Base-by-base conservation (phyloP, 2,329 filamentous ascomycete species). In the Cercospora sesami region DNA sequence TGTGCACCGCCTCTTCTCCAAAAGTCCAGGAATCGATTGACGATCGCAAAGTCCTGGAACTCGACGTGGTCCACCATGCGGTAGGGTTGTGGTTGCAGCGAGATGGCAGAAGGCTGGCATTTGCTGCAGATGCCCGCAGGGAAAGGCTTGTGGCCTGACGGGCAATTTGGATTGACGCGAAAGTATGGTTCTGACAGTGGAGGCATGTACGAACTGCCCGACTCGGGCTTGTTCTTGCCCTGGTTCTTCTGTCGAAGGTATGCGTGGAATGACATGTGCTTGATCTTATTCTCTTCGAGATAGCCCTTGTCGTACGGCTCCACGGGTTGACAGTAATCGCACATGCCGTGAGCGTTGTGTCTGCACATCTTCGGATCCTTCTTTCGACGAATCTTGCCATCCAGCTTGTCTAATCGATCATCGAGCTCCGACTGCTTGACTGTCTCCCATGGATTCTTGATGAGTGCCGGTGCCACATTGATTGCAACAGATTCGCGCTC, bases 1-100 rank as follows among this genome's bases (percentile, higher is more conserved):
- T 99, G 95, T 30, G 86, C 82, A 4, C 93, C 94, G 1, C 92
- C 93, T 72, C 88, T 90, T 73, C 96, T 87, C 94, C 95, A 99
- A 67, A 94, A 92, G 75, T 97, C 89, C 72, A 99, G 88, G 66
- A 98, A 89, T n/a, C 87, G 88, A 78, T 99, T 92, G 74, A 98
- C 92, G 36, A 98, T 87, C 64, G 89, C 86, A 3, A 93, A 89
- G 1, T 91, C 90, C 1, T 94, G 90, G 78, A 99, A 98, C 80
- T 99, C 96, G 71, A 99, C 95, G 79, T 99, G 95, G 76, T 99
- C 95, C 3, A 99, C 94, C 92, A 95, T 97, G 62, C 95, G 92
- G 79, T 94, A 99, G 21, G 90, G 86, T 79, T 99, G 95, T 5
- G 93, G 93, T 77, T 98, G 94, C 63, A 99, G 83, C 10, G 93